Conservation (phyloP, 2,329 filamentous ascomycete genomes). For the Talaromyces sp. region DNA sequence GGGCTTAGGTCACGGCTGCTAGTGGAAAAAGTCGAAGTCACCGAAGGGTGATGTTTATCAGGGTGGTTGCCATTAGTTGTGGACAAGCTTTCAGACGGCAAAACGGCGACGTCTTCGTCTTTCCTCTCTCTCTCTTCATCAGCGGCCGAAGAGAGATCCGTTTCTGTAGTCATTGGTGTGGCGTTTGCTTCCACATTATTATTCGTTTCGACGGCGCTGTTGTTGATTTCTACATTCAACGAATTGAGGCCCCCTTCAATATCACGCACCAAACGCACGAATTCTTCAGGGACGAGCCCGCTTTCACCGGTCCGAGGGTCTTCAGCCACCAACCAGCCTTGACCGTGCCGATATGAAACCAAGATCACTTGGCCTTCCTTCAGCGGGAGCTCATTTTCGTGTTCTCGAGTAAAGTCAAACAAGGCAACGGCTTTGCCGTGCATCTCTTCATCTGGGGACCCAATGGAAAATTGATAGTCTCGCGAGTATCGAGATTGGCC, state of each 20-base stretch:
- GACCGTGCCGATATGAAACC: conserved; percentile 91
- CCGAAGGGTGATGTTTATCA: conserved; percentile 36
- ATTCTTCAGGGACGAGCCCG: conserved; percentile 92
- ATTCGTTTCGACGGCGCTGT: conserved; percentile 43
- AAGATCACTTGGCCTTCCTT: conserved; percentile 94
- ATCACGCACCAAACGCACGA: conserved; percentile 84
- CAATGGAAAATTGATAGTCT: conserved; percentile 92
- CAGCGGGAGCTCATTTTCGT: conserved; percentile 90
- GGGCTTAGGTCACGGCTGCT: conserved; percentile 47
- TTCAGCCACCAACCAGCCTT: conserved; percentile 95
- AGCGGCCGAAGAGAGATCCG: conserved; percentile 5
- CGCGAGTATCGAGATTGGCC: conserved; percentile 66
- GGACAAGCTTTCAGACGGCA: conserved; percentile 8
- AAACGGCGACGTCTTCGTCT: neutral
- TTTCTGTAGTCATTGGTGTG: conserved; percentile 22
- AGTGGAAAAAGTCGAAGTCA: conserved; percentile 49
- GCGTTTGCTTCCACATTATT: conserved; percentile 34
- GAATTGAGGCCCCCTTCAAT: conserved; percentile 86
- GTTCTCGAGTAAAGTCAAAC: conserved; percentile 91
- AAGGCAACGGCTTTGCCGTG: conserved; percentile 93
- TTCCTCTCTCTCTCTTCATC: neutral
- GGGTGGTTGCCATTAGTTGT: conserved; percentile 17
- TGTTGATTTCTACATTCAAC: conserved; percentile 51
- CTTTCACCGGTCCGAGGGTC: conserved; percentile 92
- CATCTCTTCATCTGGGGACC: conserved; percentile 94